Base-by-base conservation (phyloP, 371 early-diverging fungal species). In the Mucor velutinosus region DNA sequence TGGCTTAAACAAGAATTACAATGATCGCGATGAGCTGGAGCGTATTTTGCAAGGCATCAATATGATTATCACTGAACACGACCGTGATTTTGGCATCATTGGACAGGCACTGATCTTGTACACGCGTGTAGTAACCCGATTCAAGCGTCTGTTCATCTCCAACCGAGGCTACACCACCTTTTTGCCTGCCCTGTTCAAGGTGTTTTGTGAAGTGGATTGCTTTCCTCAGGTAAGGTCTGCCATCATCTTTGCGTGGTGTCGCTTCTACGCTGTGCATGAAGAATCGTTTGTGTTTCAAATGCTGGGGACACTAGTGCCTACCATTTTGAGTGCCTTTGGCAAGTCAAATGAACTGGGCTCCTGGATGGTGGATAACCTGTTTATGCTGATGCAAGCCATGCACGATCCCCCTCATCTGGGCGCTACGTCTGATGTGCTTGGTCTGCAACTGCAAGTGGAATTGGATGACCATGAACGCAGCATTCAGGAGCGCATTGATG, bases 281-380 rank as follows among this genome's bases (percentile, higher is more conserved):
- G 90, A 90, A 58, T 73, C 90, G 0, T 90, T 90, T 74, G 77
- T 90, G 1, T 87, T 90, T 55, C 90, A 90, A 67, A 85, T 92
- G 78, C 63, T 90, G 23, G 90, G 90, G 5, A 71, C 82, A 7
- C 67, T 90, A 12, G 84, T 86, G 1, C 90, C 90, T 2, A 29
- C 82, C 17, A 86, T 87, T 39, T 79, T 90, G 3, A 79, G 73
- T 10, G 82, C 76, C 0, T 77, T 76, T 60, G 19, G 25, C 1
- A 73, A 76, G 35, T 84, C 84, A 0, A 58, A 66, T 0, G 67
- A 67, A 10, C 51, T 80, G 2, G 84, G 84, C 11, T 62, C 67
- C 4, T 81, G 82, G 80, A 81, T 84, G 82, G 51, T 71, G 1
- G 80, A 84, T 33, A 81, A 82, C 23, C 51, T 84, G 4, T 84